Evolutionary conservation across 176 grass and related monocot species (phyloP), one percentile per base, ranked within the genome.

Genomic region (Musa itinerans): DNA sequence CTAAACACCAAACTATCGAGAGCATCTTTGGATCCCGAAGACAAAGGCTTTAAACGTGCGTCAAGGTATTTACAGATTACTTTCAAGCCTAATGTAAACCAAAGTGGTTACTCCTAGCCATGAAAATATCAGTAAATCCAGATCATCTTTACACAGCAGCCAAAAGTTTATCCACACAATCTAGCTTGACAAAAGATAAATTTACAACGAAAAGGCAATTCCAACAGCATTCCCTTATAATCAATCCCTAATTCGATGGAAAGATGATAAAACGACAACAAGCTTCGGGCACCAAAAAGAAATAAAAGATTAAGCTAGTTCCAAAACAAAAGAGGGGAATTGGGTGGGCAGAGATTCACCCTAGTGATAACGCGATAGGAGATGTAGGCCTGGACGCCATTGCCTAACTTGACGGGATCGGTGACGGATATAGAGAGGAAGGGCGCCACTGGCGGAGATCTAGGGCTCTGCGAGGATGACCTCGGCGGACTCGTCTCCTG

Each of bases 311-410:
- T 1, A 70, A 51, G 3, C 43, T 2, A 21, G 1, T n/a, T 14
- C 2, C 52, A 5, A 15, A 15, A 61, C 48, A 75, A 19, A 61
- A 75, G 22, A 16, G 53, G 15, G 17, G 27, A 75, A 4, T 11
- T 17, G 17, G 1, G 1, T 19, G 52, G 50, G 78, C 57, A 20
- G 65, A 84, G 52, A 57, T 70, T 61, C 54, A 99, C 95, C 91
- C 89, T 99, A 65, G 95, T 92, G 73, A 99, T 94, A 81, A 95
- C 91, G 54, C 95, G 91, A 78, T 94, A 99, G 53, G 95, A 99
- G 88, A 99, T 99, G 81, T 99, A 99, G 74, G 91, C 43, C 82
- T 99, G 95, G 61, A 99, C 95, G 69, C 95, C 91, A 69, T 86
- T 92, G 17, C 95, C 91, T 86, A 99, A 81, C 89, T 92, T 99